Evolutionary conservation across 2,329 filamentous ascomycete species (phyloP).

Genomic region (Sporothrix pallida): DNA sequence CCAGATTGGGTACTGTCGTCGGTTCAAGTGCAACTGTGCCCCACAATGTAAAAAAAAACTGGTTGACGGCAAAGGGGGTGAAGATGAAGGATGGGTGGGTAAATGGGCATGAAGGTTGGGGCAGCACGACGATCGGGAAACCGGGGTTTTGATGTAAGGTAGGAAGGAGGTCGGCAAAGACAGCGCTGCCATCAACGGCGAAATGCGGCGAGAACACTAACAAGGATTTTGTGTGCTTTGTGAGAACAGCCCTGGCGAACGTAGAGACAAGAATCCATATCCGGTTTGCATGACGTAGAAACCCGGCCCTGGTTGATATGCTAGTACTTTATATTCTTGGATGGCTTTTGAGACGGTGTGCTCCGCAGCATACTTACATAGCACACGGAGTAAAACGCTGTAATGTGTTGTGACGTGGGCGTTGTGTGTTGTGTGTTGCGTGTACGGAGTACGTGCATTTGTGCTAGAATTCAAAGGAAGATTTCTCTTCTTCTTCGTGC

Average conservation of each 20-base stretch:
- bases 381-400: neutral
- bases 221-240: neutral
- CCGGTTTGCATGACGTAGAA: slow-evolving; percentile 19
- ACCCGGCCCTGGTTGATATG: neutral
- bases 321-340: too few species aligned
- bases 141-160: slow-evolving; percentile 13
- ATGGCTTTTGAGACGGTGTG: too few species aligned
- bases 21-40: slow-evolving; percentile 4
- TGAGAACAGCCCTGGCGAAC: neutral
- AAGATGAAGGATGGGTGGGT: slow-evolving; percentile 28
- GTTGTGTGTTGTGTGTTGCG: neutral
- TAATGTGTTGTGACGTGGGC: neutral
- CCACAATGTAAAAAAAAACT: slow-evolving; percentile 7
- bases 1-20: slow-evolving; percentile 11
- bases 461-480: neutral
- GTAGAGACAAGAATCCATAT: neutral
- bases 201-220: neutral
- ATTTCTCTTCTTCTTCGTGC: neutral
- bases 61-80: neutral
- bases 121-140: slow-evolving; percentile 32
- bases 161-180: neutral
- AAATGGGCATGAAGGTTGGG: slow-evolving; percentile 33
- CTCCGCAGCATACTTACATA: too few species aligned
- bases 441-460: neutral
- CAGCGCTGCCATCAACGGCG: neutral